phyloP scores from a whole-genome alignment of 208 protist genomes.

The Trypanosoma brucei region DNA sequence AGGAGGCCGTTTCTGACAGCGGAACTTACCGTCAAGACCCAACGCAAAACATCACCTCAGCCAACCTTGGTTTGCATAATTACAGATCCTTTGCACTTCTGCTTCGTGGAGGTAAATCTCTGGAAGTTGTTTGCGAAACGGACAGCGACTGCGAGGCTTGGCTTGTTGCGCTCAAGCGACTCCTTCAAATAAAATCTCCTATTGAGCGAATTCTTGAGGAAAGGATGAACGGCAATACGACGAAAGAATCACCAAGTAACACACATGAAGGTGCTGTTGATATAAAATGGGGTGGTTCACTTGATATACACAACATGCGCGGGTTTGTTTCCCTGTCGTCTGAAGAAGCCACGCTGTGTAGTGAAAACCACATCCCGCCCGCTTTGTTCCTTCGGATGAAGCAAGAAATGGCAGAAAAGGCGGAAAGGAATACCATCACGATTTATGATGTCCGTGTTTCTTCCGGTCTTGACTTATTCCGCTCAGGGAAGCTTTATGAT shows the following conservation, averaged over 20 bases:
- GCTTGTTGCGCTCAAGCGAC: slow-evolving; percentile 79
- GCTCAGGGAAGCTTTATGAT: slow-evolving; percentile 71
- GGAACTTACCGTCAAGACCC: slow-evolving; percentile 76
- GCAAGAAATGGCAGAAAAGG: slow-evolving; percentile 76
- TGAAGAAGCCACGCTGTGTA: slow-evolving; percentile 79
- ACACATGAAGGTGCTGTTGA: slow-evolving; percentile 22
- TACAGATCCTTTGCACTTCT: slow-evolving; percentile 84
- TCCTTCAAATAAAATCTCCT: slow-evolving; percentile 58
- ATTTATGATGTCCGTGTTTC: slow-evolving; percentile 82
- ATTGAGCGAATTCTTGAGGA: slow-evolving; percentile 60
- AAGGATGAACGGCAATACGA: slow-evolving; percentile 11
- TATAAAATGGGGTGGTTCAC: slow-evolving; percentile 76
- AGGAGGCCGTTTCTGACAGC: slow-evolving; percentile 62
- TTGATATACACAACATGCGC: slow-evolving; percentile 82
- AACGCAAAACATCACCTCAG: slow-evolving; percentile 70
- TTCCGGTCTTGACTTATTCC: slow-evolving; percentile 74
- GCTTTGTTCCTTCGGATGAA: slow-evolving; percentile 83
- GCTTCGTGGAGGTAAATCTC: slow-evolving; percentile 73
- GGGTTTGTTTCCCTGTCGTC: slow-evolving; percentile 67
- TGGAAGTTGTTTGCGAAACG: slow-evolving; percentile 88
- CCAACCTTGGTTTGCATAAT: slow-evolving; percentile 79
- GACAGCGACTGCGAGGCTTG: slow-evolving; percentile 90
- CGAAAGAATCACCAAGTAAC: slow-evolving; percentile 8
- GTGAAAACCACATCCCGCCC: slow-evolving; percentile 83
- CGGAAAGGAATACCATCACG: slow-evolving; percentile 60